These are phyloP conservation scores for Fragilaria crotonensis DNA, from an alignment of 108 stramenopile genomes.

Conservation along the genomic window DNA sequence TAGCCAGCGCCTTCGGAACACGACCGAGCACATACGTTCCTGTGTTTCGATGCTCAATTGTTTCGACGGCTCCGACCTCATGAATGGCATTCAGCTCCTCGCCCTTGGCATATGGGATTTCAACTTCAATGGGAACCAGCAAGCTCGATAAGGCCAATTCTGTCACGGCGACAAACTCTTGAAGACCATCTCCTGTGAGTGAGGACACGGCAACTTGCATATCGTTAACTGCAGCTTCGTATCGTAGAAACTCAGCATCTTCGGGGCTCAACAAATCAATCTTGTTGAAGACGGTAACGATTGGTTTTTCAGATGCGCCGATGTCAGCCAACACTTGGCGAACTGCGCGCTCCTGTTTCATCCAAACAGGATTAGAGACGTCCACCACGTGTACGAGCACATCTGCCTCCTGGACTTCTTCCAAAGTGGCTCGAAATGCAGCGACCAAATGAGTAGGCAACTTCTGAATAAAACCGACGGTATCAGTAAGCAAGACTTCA, in stretches of 20 bases:
- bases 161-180: constrained; percentile 69
- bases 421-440: constrained; percentile 93
- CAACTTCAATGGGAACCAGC: constrained; percentile 65
- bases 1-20: constrained; percentile 65
- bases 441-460: constrained; percentile 94
- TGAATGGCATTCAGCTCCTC: constrained; percentile 75
- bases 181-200: constrained; percentile 60
- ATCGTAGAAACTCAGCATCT: constrained; percentile 55
- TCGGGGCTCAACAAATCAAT: constrained; percentile 59
- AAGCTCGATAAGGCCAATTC: constrained; percentile 61
- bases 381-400: constrained; percentile 92
- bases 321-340: constrained; percentile 61
- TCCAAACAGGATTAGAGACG: constrained; percentile 76
- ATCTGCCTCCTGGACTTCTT: constrained; percentile 90
- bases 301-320: constrained; percentile 63
- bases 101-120: constrained; percentile 69
- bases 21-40: constrained; percentile 66
- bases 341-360: constrained; percentile 78
- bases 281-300: constrained; percentile 77
- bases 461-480: constrained; percentile 97
- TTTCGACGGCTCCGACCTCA: constrained; percentile 75
- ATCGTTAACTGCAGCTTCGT: constrained; percentile 53
- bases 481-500: constrained; percentile 91
- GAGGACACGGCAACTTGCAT: constrained; percentile 68
- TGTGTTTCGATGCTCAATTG: constrained; percentile 63